phyloP scores from a whole-genome alignment of 2,329 filamentous ascomycete genomes.

The Acrocalymma vagum region DNA sequence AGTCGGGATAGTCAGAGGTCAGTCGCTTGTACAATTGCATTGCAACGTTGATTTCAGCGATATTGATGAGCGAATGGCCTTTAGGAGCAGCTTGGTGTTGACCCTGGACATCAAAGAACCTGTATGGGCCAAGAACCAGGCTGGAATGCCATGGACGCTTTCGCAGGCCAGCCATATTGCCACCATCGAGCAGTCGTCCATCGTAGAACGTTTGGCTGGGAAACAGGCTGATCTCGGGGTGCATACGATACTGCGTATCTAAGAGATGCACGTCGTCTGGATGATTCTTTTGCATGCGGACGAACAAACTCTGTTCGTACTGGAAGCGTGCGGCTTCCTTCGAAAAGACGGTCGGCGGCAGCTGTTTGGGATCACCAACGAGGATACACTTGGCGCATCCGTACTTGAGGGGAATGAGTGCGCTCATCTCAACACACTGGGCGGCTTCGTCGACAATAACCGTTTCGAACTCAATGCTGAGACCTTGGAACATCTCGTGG shows the following conservation, averaged over 20 bases:
- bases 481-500: constrained; percentile 94
- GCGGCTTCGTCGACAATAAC: constrained; percentile 98
- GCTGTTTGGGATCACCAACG: constrained; percentile 95
- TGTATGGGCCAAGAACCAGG: constrained; percentile 84
- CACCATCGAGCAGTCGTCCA: constrained; percentile 82
- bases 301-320: constrained; percentile 98
- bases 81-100: constrained; percentile 81
- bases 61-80: constrained; percentile 90
- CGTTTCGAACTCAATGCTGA: constrained; percentile 97
- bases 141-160: constrained; percentile 86
- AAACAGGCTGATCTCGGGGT: constrained; percentile 92
- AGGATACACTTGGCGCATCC: constrained; percentile 96
- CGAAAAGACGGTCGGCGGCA: constrained; percentile 94
- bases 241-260: constrained; percentile 99
- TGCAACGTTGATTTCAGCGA: constrained; percentile 85
- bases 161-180: constrained; percentile 80
- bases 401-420: constrained; percentile 96
- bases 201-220: constrained; percentile 95
- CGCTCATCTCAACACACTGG: constrained; percentile 96
- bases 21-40: constrained; percentile 85
- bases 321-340: constrained; percentile 91
- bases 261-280: constrained; percentile 89
- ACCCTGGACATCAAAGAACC: constrained; percentile 96
- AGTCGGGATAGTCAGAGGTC: constrained; percentile 71
- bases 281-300: constrained; percentile 95